phyloP scores from a whole-genome alignment of 805 yeast genomes.

The Cyberlindnera maritima region DNA sequence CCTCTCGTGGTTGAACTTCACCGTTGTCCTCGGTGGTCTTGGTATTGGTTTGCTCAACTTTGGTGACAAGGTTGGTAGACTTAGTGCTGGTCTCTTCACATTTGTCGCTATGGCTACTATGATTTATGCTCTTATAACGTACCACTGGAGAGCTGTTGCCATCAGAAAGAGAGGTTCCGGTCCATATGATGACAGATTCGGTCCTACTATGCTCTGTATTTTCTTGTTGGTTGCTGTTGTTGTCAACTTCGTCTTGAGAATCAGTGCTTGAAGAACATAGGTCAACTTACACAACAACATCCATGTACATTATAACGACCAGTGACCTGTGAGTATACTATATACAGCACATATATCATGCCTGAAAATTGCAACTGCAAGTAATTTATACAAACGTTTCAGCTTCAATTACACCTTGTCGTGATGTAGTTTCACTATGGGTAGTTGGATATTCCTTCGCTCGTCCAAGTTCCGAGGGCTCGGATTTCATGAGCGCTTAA shows the following conservation, averaged over 20 bases:
- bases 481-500: no score
- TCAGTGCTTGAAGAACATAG: slow-evolving; percentile 23
- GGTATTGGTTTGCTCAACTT: slow-evolving; percentile 95
- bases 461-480: no score
- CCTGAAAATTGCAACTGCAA: neutral
- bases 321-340: no score
- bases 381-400: neutral
- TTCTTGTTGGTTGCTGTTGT: slow-evolving; percentile 91
- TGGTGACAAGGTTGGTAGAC: slow-evolving; percentile 91
- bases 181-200: slow-evolving; percentile 98
- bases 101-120: slow-evolving; percentile 96
- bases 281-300: no score
- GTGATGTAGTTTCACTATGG: no score
- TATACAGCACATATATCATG: neutral
- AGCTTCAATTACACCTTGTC: no score
- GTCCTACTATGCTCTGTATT: slow-evolving; percentile 96
- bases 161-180: slow-evolving; percentile 97
- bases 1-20: slow-evolving; percentile 96
- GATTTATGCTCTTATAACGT: slow-evolving; percentile 92
- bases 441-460: no score
- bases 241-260: slow-evolving; percentile 82
- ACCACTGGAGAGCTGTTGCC: slow-evolving; percentile 99
- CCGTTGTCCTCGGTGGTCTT: slow-evolving; percentile 95
- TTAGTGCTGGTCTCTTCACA: slow-evolving; percentile 92
- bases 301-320: neutral